Percentiles rank a stretch among this genome's conserved stretches.
Conservation (phyloP, 345 rosid genomes). For the Sonneratia caseolaris region DNA sequence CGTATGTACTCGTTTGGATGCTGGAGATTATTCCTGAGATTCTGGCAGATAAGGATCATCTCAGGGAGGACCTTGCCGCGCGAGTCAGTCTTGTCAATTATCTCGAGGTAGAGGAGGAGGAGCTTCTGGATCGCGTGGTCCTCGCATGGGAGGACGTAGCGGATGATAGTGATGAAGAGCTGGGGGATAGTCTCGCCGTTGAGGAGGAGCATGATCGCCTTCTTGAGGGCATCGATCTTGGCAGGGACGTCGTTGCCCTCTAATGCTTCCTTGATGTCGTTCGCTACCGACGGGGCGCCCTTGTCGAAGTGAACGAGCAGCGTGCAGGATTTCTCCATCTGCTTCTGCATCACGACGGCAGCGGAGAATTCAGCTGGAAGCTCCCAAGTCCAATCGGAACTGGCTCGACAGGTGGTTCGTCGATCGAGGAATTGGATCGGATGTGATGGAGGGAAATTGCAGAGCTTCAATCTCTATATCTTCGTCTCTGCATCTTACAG, state of each 20-base stretch:
- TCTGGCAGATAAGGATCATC: constrained; percentile 92
- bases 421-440: not conserved
- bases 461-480: not conserved
- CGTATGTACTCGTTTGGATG: constrained; percentile 92
- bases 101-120: constrained; percentile 75
- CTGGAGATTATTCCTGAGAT: constrained; percentile 88
- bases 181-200: constrained; percentile 90
- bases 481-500: not conserved
- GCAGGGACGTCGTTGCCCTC: constrained; percentile 61
- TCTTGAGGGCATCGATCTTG: constrained; percentile 78
- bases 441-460: not conserved
- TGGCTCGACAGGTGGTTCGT: not conserved
- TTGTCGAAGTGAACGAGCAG: constrained; percentile 76
- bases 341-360: constrained; percentile 14
- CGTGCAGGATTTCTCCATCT: constrained; percentile 86
- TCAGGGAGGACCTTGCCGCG: constrained; percentile 75
- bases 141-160: constrained; percentile 83
- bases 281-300: constrained; percentile 70
- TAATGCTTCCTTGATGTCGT: constrained; percentile 88
- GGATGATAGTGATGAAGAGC: constrained; percentile 86
- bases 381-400: not conserved
- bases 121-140: constrained; percentile 90
- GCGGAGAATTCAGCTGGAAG: not conserved
- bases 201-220: constrained; percentile 77
- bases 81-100: constrained; percentile 77